Evolutionary conservation across 2,329 filamentous ascomycete species (phyloP), one percentile per base, ranked within the genome.

Genomic region (Fusarium sp.): DNA sequence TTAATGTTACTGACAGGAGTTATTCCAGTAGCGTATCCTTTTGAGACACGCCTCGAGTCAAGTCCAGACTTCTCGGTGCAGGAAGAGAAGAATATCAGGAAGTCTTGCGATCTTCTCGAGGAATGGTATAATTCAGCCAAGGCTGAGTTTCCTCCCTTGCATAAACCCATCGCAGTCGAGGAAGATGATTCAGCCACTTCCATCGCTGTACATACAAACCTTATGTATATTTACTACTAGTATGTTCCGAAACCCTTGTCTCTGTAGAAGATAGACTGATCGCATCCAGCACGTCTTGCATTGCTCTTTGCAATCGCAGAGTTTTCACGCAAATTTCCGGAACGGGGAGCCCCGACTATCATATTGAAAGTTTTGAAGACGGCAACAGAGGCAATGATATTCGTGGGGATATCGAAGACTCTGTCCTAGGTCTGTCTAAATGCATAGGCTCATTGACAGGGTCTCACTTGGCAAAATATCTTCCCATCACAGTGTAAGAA

Each of bases 311-410:
- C 5, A 62, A 47, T 5, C 26, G 35, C 7, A 56, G 24, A 62
- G 20, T 56, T 7, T 62, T 62, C 5, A 32, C 22, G 14, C 30
- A 17, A 1, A 9, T 62, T 22, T 30, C 59, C 0, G 6, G 22
- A 35, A 24, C 3, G 0, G n/a, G 30, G 3, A 24, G 48, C 6
- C 22, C 30, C 4, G 17, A 15, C 22, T 35, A 20, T 51, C 15
- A 20, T 20, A 2, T 9, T 20, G 17, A 6, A 0, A 22, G 13
- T 14, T 6, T 7, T 2, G 17, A 24, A 8, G 12, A 11, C 3
- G 4, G 4, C 17, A 20, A 20, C 12, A 24, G 30, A 8, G 6
- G 8, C 2, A 51, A 24, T 5, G 59, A 62, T 12, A 62, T 62
- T 24, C 32, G 38, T 5, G 14, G 38, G 6, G 50, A 56, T 8